phyloP scores from a whole-genome alignment of 495 filamentous ascomycete species.

The Aspergillus egyptiacus region DNA sequence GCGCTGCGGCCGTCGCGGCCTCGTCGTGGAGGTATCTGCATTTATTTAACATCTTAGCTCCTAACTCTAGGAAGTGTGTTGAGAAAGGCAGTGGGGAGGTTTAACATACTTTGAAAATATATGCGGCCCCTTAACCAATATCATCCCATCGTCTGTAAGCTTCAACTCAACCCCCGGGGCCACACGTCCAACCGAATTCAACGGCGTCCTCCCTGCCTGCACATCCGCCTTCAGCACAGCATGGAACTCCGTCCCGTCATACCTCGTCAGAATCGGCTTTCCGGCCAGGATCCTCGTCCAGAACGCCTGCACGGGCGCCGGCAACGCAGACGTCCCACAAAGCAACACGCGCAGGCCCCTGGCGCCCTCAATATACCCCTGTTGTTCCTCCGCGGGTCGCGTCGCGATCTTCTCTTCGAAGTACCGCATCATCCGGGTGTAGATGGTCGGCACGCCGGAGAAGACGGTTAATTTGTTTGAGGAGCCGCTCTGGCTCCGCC shows the following conservation, averaged over 20 bases:
- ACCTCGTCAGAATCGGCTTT: conserved; percentile 39
- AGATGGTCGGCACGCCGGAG: conserved; percentile 47
- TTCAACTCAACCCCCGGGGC: conserved; percentile 33
- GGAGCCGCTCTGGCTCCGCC: conserved; percentile 19
- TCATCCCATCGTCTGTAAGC: conserved; percentile 37
- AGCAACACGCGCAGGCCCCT: conserved; percentile 36
- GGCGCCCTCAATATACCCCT: conserved; percentile 34
- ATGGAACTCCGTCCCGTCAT: conserved; percentile 45
- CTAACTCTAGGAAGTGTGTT: too few species aligned
- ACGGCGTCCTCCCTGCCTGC: conserved; percentile 29
- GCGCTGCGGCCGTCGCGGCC: conserved; percentile 33
- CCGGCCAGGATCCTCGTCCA: conserved; percentile 36
- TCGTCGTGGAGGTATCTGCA: conserved; percentile 39
- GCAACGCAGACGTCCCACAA: conserved; percentile 43
- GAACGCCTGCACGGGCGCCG: conserved; percentile 40
- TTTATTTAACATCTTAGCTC: too few species aligned
- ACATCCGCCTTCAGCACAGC: conserved; percentile 39
- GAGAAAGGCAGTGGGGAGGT: too few species aligned
- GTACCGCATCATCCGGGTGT: conserved; percentile 44
- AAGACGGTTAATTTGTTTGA: conserved; percentile 43
- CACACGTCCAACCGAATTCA: conserved; percentile 33
- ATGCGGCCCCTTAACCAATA: conserved; percentile 39
- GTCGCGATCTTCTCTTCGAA: conserved; percentile 29
- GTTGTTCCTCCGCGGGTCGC: conserved; percentile 9
- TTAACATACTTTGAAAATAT: conserved; percentile 36